Evolutionary conservation across 768 basidiomycete genomes (phyloP).

Genomic region (Lepiota venenata): DNA sequence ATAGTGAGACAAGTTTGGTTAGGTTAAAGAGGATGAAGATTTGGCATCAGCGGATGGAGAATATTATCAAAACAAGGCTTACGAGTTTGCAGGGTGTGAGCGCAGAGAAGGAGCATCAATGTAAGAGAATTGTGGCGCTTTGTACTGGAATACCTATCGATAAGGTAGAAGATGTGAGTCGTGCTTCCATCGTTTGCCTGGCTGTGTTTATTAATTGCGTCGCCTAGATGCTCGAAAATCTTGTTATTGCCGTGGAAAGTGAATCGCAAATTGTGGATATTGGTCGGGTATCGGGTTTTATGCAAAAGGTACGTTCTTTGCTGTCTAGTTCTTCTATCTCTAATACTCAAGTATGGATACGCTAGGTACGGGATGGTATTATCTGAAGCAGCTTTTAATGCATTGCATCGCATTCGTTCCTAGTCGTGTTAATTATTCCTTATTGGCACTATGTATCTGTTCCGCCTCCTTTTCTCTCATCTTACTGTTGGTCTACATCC

Average conservation of each 20-base stretch:
- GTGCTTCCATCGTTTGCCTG: constrained; percentile 5
- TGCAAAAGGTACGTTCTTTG: constrained; percentile 68
- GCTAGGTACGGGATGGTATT: constrained; percentile 58
- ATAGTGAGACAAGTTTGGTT: constrained; percentile 60
- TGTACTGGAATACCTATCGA: constrained; percentile 87
- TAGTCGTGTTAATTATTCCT: constrained; percentile 15
- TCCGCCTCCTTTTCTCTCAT: background rate
- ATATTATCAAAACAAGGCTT: constrained; percentile 67
- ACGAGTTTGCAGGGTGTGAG: constrained; percentile 71
- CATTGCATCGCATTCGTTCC: constrained; percentile 15
- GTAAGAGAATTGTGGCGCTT: constrained; percentile 86
- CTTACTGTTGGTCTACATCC: background rate
- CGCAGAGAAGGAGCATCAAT: constrained; percentile 88
- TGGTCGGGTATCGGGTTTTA: constrained; percentile 82
- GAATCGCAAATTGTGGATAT: constrained; percentile 82
- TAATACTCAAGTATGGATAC: background rate
- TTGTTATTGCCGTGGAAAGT: constrained; percentile 86
- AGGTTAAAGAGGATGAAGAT: constrained; percentile 70
- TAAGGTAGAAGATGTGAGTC: constrained; percentile 84
- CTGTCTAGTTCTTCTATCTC: background rate
- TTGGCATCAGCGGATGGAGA: constrained; percentile 83
- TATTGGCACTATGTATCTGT: constrained; percentile 13
- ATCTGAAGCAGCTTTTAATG: constrained; percentile 32
- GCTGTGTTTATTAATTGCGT: constrained; percentile 15
- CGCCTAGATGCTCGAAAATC: constrained; percentile 74